These are phyloP conservation scores for Candida maltosa DNA, from an alignment of 805 yeast species.

Conservation along the genomic window DNA sequence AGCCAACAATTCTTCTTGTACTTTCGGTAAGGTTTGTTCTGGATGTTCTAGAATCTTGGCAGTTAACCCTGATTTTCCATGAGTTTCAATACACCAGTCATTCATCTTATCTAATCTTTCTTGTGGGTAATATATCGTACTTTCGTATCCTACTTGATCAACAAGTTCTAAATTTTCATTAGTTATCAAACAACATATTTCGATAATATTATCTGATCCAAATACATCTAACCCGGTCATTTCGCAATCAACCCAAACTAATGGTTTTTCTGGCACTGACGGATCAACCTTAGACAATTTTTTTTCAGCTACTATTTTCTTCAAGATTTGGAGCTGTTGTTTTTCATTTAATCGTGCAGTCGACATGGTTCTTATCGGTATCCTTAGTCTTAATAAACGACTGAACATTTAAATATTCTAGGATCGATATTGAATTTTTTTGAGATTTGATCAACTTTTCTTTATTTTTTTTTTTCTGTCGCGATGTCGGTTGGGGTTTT, in stretches of 20 bases:
- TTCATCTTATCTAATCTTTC: slow-evolving; percentile 67
- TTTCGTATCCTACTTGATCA: slow-evolving; percentile 73
- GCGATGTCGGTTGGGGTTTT: background rate
- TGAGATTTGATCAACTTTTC: too few relatives aligned
- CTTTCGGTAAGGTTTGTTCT: slow-evolving; percentile 52
- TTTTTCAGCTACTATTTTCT: too few relatives aligned
- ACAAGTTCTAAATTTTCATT: slow-evolving; percentile 73
- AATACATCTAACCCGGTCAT: slow-evolving; percentile 92
- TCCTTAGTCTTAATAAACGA: too few relatives aligned
- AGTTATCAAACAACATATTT: slow-evolving; percentile 86
- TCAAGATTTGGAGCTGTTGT: too few relatives aligned
- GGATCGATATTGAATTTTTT: too few relatives aligned
- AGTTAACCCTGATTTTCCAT: slow-evolving; percentile 73
- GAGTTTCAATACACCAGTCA: slow-evolving; percentile 86
- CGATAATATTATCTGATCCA: slow-evolving; percentile 76
- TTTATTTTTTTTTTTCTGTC: background rate
- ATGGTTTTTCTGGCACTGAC: slow-evolving; percentile 31
- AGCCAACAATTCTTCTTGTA: slow-evolving; percentile 59
- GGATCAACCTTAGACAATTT: too few relatives aligned
- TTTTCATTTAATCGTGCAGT: too few relatives aligned
- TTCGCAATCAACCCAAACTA: slow-evolving; percentile 97
- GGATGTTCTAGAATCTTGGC: slow-evolving; percentile 59
- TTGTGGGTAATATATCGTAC: slow-evolving; percentile 70
- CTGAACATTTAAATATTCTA: too few relatives aligned
- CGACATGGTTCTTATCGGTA: too few relatives aligned